These are phyloP conservation scores for Sporobolomyces pararoseus DNA, from an alignment of 768 basidiomycete genomes.

Conservation along the genomic window DNA sequence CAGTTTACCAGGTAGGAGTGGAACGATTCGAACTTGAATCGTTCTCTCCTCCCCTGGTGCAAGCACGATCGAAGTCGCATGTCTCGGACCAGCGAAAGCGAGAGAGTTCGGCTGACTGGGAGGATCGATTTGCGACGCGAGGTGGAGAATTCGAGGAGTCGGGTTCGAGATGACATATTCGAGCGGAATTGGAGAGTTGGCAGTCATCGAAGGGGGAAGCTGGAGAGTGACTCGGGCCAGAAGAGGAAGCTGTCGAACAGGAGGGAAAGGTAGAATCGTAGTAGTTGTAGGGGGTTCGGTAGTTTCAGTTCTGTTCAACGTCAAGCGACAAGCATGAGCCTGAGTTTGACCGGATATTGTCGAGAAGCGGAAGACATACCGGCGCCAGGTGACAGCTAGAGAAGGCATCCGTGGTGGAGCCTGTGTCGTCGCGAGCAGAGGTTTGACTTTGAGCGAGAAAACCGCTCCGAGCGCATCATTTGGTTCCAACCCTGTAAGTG, in stretches of 20 bases:
- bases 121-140: slow-evolving; percentile 69
- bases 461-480: slow-evolving; percentile 62
- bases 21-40: slow-evolving; percentile 12
- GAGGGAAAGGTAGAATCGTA: slow-evolving; percentile 50
- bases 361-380: too few species aligned
- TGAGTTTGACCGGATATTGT: too few species aligned
- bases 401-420: neutral
- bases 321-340: too few species aligned
- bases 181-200: slow-evolving; percentile 50
- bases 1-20: slow-evolving; percentile 13
- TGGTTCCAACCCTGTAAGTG: neutral
- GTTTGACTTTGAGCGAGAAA: slow-evolving; percentile 55
- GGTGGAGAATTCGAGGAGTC: slow-evolving; percentile 59
- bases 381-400: slow-evolving; percentile 44
- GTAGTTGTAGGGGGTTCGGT: neutral
- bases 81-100: slow-evolving; percentile 71
- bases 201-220: slow-evolving; percentile 61
- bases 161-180: slow-evolving; percentile 62
- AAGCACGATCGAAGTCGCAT: slow-evolving; percentile 65
- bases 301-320: slow-evolving; percentile 2
- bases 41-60: slow-evolving; percentile 57
- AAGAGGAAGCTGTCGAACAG: slow-evolving; percentile 63
- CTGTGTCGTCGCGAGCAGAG: neutral
- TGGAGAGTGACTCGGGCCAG: slow-evolving; percentile 60
- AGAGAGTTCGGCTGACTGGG: slow-evolving; percentile 60